Conservation (phyloP, 345 rosid genomes). For the Brassica cretica region DNA sequence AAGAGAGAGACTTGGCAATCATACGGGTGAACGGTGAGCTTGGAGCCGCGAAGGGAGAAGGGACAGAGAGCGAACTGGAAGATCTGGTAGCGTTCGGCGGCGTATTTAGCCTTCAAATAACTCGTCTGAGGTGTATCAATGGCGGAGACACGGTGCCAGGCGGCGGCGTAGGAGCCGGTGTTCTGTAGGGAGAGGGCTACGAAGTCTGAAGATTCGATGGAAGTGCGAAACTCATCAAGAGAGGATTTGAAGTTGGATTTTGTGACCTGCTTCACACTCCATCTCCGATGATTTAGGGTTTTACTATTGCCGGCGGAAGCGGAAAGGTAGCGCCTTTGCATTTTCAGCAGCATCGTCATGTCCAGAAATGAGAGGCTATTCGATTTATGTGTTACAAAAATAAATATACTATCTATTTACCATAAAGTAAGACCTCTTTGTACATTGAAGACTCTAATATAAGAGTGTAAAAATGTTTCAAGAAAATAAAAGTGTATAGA, state of each 20-base stretch:
- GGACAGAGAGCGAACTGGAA: slow-evolving; percentile 85
- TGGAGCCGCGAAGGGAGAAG: slow-evolving; percentile 53
- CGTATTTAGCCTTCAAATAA: slow-evolving; percentile 65
- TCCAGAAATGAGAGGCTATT: neutral
- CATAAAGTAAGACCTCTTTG: too few relatives aligned
- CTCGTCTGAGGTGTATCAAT: slow-evolving; percentile 68
- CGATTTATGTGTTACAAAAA: too few relatives aligned
- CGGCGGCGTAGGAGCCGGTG: slow-evolving; percentile 70
- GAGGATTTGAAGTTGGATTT: slow-evolving; percentile 61
- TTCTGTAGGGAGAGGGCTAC: slow-evolving; percentile 65
- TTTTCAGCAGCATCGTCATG: slow-evolving; percentile 17
- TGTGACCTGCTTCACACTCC: slow-evolving; percentile 68
- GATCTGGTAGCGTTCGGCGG: slow-evolving; percentile 75
- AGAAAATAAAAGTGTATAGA: too few relatives aligned
- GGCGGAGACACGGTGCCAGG: slow-evolving; percentile 83
- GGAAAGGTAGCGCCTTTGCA: slow-evolving; percentile 49
- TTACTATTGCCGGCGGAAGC: slow-evolving; percentile 29
- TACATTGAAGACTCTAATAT: too few relatives aligned
- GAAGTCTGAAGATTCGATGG: slow-evolving; percentile 62
- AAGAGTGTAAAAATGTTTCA: too few relatives aligned
- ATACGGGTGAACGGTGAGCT: slow-evolving; percentile 65
- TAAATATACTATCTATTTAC: too few relatives aligned
- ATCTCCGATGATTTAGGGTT: slow-evolving; percentile 34
- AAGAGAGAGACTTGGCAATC: slow-evolving; percentile 11
- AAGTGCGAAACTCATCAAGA: slow-evolving; percentile 53